phyloP scores from a whole-genome alignment of 768 basidiomycete genomes.

The Tricholoma flavovirens region DNA sequence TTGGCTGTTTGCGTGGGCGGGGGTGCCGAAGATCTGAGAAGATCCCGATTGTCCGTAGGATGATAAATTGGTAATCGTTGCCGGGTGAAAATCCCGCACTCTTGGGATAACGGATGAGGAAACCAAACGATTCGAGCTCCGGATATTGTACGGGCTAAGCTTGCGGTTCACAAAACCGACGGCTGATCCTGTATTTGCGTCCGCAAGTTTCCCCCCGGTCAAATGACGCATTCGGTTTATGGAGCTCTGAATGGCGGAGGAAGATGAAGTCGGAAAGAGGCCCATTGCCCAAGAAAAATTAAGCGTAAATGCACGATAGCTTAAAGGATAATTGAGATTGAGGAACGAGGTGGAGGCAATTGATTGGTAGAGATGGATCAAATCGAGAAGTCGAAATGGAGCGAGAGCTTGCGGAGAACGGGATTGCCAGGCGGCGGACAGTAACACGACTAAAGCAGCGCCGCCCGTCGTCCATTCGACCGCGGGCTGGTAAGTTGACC shows the following conservation, averaged over 20 bases:
- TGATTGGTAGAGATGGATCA: slow-evolving; percentile 79
- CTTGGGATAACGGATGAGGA: slow-evolving; percentile 1
- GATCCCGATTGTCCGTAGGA: not conserved
- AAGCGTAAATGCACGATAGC: slow-evolving; percentile 73
- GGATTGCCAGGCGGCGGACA: slow-evolving; percentile 63
- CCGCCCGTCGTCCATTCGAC: slow-evolving; percentile 78
- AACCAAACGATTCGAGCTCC: not conserved
- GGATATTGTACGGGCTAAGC: slow-evolving; percentile 69
- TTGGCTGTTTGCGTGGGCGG: slow-evolving; percentile 12
- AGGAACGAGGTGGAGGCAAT: slow-evolving; percentile 77
- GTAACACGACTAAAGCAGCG: slow-evolving; percentile 53
- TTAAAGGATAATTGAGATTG: slow-evolving; percentile 80
- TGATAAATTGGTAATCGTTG: not conserved
- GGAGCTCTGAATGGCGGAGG: slow-evolving; percentile 61
- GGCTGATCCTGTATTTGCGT: slow-evolving; percentile 52
- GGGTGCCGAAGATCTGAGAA: slow-evolving; percentile 4
- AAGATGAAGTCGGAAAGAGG: slow-evolving; percentile 48
- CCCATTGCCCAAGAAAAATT: slow-evolving; percentile 92
- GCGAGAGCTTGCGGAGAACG: slow-evolving; percentile 49
- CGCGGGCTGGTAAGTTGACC: slow-evolving; percentile 66
- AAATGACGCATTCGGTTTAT: slow-evolving; percentile 78
- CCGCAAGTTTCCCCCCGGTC: slow-evolving; percentile 73
- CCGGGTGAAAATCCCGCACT: not conserved
- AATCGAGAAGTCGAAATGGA: slow-evolving; percentile 74
- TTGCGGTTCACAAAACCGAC: slow-evolving; percentile 76